Evolutionary conservation across 2,329 filamentous ascomycete species (phyloP).

Genomic region (Fusarium keratoplasticum): DNA sequence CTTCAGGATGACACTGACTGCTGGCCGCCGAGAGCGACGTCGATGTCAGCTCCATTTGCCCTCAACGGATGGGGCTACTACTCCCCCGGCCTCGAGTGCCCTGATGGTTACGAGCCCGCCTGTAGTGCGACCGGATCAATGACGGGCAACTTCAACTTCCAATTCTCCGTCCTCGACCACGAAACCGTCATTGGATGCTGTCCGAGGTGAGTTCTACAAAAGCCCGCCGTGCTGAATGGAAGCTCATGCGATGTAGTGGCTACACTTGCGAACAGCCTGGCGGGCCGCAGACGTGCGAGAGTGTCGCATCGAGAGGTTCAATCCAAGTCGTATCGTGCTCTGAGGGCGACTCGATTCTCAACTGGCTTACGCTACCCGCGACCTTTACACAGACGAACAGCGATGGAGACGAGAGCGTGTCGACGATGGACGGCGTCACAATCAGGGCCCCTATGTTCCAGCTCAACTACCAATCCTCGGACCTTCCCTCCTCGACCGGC

Average conservation of each 20-base stretch:
- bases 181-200: constrained; percentile 51
- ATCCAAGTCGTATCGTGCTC: neutral
- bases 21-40: constrained; percentile 43
- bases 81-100: constrained; percentile 50
- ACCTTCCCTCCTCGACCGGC: constrained; percentile 17
- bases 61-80: constrained; percentile 51
- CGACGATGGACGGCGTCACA: constrained; percentile 12
- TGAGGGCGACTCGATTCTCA: neutral
- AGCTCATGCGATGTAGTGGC: constrained; percentile 3
- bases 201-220: constrained; percentile 41
- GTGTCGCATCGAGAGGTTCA: constrained; percentile 28
- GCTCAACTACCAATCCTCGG: constrained; percentile 41
- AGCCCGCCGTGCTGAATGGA: neutral
- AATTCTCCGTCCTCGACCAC: constrained; percentile 40
- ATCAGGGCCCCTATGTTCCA: constrained; percentile 48
- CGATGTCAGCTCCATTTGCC: constrained; percentile 20
- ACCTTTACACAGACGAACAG: constrained; percentile 3
- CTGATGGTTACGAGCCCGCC: constrained; percentile 46
- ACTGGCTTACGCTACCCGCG: constrained; percentile 15
- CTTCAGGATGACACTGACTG: constrained; percentile 44
- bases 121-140: constrained; percentile 46
- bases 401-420: neutral
- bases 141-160: constrained; percentile 39
- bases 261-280: constrained; percentile 3
- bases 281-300: constrained; percentile 20